Evolutionary conservation across 345 rosid species (phyloP).

Genomic region (Camelina sativa): DNA sequence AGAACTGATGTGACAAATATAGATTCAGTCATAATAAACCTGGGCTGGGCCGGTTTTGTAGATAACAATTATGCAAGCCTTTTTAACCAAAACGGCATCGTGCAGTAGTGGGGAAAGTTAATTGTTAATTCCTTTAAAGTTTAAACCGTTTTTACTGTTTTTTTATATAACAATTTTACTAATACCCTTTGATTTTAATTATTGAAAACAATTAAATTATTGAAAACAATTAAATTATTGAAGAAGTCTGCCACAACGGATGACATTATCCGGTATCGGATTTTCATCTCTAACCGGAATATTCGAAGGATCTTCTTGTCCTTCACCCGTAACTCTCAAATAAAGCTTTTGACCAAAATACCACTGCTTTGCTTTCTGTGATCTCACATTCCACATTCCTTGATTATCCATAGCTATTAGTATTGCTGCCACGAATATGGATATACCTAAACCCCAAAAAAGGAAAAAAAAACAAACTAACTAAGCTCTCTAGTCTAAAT

Average conservation of each 20-base stretch:
- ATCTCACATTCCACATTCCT: constrained; percentile 95
- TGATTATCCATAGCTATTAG: constrained; percentile 77
- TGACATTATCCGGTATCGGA: constrained; percentile 63
- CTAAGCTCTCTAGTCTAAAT: neutral
- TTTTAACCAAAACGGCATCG: neutral
- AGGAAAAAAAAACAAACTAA: neutral
- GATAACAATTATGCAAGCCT: neutral
- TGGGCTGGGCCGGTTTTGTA: neutral
- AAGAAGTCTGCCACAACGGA: constrained; percentile 57
- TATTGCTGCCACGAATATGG: constrained; percentile 67
- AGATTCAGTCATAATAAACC: neutral
- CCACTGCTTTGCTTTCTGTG: constrained; percentile 73
- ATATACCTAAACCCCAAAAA: constrained; percentile 49
- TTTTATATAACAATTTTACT: no score
- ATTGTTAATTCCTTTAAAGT: no score
- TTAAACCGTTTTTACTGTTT: no score
- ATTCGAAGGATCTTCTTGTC: constrained; percentile 55
- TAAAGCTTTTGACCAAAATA: constrained; percentile 79
- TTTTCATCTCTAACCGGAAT: constrained; percentile 49
- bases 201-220: neutral
- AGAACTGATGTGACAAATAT: neutral
- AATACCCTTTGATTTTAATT: no score
- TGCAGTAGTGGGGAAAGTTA: no score
- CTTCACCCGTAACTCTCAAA: constrained; percentile 66
- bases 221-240: neutral